A percentile compares a stretch with the other conserved stretches of the same genome.
Evolutionary conservation across 257 asterid species (phyloP).

Genomic region (Oldenlandia corymbosa): DNA sequence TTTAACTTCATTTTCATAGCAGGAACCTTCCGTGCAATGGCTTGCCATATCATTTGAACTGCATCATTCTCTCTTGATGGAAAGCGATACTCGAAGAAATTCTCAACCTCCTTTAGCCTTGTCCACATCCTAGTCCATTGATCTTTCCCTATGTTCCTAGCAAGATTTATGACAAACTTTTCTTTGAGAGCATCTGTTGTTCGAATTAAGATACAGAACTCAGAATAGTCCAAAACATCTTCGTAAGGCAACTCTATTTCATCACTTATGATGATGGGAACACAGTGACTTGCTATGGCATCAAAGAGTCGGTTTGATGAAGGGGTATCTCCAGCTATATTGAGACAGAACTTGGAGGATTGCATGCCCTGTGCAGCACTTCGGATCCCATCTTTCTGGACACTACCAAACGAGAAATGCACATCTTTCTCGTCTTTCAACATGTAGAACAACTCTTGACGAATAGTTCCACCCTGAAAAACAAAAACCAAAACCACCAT

Average conservation of each 20-base stretch:
- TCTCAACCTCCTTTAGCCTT: conserved; percentile 49
- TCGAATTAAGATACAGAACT: conserved; percentile 54
- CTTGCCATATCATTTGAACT: conserved; percentile 78
- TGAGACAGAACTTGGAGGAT: conserved; percentile 69
- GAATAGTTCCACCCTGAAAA: conserved; percentile 58
- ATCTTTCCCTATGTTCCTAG: conserved; percentile 39
- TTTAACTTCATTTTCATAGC: conserved; percentile 36
- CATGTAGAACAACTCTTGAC: conserved; percentile 59
- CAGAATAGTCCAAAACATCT: conserved; percentile 61
- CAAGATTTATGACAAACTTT: conserved; percentile 40
- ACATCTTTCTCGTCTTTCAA: conserved; percentile 65
- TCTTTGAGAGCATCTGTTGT: conserved; percentile 50
- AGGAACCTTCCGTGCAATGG: conserved; percentile 53
- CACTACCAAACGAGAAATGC: conserved; percentile 64
- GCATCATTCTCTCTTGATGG: conserved; percentile 62
- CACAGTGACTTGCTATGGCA: conserved; percentile 77
- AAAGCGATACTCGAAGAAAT: conserved; percentile 42
- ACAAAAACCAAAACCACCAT: not conserved
- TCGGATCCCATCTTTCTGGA: conserved; percentile 47
- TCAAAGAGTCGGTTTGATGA: conserved; percentile 83
- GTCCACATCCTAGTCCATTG: conserved; percentile 71
- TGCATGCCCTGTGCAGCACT: conserved; percentile 63
- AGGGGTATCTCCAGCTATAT: conserved; percentile 82
- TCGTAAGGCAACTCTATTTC: conserved; percentile 76
- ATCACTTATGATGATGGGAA: conserved; percentile 70